These are phyloP conservation scores for Verticillium nubilum DNA, from an alignment of 2,329 filamentous ascomycete genomes.

Conservation along the genomic window DNA sequence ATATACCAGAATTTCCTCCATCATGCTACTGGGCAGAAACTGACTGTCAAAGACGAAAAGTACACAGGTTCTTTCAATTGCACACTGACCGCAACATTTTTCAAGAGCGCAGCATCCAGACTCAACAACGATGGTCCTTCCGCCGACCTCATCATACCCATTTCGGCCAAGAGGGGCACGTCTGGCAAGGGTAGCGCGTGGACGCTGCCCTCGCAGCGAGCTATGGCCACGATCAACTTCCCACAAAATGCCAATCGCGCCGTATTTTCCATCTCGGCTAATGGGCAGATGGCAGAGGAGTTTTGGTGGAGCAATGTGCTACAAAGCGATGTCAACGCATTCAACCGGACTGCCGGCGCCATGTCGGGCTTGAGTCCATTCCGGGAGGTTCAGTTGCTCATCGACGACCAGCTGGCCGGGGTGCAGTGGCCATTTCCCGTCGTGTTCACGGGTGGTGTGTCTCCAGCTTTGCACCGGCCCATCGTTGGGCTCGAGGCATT, in stretches of 20 bases:
- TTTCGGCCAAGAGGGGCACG: slow-evolving; percentile 49
- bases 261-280: slow-evolving; percentile 70
- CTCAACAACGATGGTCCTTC: slow-evolving; percentile 18
- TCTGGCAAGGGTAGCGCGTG: slow-evolving; percentile 59
- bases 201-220: slow-evolving; percentile 56
- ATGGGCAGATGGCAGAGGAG: slow-evolving; percentile 70
- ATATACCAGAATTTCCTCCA: not conserved
- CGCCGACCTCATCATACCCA: slow-evolving; percentile 63
- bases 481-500: slow-evolving; percentile 75
- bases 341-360: slow-evolving; percentile 47
- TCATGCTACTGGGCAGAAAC: not conserved
- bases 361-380: slow-evolving; percentile 68
- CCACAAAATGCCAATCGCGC: slow-evolving; percentile 64
- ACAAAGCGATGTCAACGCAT: slow-evolving; percentile 53
- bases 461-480: slow-evolving; percentile 71
- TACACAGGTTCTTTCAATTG: slow-evolving; percentile 73
- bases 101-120: slow-evolving; percentile 30
- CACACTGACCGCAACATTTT: slow-evolving; percentile 70
- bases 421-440: slow-evolving; percentile 78
- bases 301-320: slow-evolving; percentile 83
- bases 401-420: slow-evolving; percentile 68
- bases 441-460: slow-evolving; percentile 76
- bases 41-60: slow-evolving; percentile 35
- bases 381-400: slow-evolving; percentile 70
- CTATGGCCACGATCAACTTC: slow-evolving; percentile 53